phyloP scores from a whole-genome alignment of 108 stramenopile species.

The Fragilariopsis cylindrus region DNA sequence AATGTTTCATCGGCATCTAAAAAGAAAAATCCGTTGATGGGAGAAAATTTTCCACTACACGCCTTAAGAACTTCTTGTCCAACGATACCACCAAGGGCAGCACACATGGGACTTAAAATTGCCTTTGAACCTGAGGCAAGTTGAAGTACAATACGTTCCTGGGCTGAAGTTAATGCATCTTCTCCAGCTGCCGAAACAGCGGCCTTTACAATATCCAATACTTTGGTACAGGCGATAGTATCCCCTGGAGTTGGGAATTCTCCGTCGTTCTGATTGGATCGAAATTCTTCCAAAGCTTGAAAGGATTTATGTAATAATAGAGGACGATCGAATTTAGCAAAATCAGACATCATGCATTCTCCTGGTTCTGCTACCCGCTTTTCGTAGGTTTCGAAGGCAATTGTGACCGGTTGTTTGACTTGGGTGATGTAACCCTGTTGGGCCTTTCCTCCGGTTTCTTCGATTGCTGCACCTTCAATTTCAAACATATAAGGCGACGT shows the following conservation, averaged over 20 bases:
- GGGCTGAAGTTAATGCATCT: slow-evolving; percentile 38
- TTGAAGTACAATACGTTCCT: slow-evolving; percentile 68
- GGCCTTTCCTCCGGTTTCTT: slow-evolving; percentile 10
- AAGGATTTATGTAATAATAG: slow-evolving; percentile 87
- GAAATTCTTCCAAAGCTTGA: slow-evolving; percentile 71
- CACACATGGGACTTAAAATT: slow-evolving; percentile 93
- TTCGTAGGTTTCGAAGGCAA: slow-evolving; percentile 82
- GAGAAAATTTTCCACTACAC: slow-evolving; percentile 97
- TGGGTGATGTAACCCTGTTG: slow-evolving; percentile 94
- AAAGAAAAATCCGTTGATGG: slow-evolving; percentile 96
- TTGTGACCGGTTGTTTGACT: slow-evolving; percentile 88
- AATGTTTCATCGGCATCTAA: slow-evolving; percentile 95
- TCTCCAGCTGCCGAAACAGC: slow-evolving; percentile 36
- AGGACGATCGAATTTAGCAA: slow-evolving; percentile 96
- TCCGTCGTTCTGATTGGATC: slow-evolving; percentile 51
- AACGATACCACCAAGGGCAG: slow-evolving; percentile 95
- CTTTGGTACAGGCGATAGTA: slow-evolving; percentile 58
- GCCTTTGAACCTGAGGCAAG: slow-evolving; percentile 85
- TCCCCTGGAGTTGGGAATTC: slow-evolving; percentile 86
- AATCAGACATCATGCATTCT: slow-evolving; percentile 95
- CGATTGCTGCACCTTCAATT: slow-evolving; percentile 46
- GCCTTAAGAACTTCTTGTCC: slow-evolving; percentile 99
- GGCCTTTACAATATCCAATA: slow-evolving; percentile 70
- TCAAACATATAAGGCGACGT: slow-evolving; percentile 94
- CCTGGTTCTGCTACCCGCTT: slow-evolving; percentile 79